Conservation (phyloP, 768 basidiomycete species). For the Hebeloma cylindrosporum region DNA sequence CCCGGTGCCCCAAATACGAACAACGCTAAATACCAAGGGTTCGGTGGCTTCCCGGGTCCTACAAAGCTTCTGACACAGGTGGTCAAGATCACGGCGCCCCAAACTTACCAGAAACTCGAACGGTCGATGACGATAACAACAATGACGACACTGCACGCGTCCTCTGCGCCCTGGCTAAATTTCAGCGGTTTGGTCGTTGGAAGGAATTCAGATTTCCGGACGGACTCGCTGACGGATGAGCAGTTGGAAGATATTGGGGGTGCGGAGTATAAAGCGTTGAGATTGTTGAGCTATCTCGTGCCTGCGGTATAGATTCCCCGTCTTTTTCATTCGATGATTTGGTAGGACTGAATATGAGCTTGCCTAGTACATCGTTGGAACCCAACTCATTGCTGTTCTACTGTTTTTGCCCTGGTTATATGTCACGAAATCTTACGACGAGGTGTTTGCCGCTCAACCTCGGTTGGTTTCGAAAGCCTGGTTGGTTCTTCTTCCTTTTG, state of each 20-base stretch:
- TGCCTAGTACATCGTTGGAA: constrained; percentile 60
- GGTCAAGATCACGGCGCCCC: constrained; percentile 43
- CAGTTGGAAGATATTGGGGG: constrained; percentile 75
- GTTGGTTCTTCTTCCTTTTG: constrained; percentile 28
- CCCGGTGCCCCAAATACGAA: constrained; percentile 10
- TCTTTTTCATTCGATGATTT: not conserved
- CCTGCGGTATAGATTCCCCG: constrained; percentile 33
- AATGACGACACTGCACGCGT: constrained; percentile 41
- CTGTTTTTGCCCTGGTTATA: constrained; percentile 64
- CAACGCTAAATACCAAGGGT: constrained; percentile 36
- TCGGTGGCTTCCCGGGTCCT: constrained; percentile 52
- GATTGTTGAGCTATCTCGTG: constrained; percentile 48
- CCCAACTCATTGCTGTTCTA: constrained; percentile 55
- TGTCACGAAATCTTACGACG: constrained; percentile 44
- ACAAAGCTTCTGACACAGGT: constrained; percentile 36
- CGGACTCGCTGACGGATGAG: constrained; percentile 57
- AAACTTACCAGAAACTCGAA: constrained; percentile 41
- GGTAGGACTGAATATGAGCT: constrained; percentile 21
- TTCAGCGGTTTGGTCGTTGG: constrained; percentile 49
- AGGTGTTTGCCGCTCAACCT: constrained; percentile 48
- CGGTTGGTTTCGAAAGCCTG: constrained; percentile 56
- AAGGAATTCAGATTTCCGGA: constrained; percentile 58
- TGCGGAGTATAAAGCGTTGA: constrained; percentile 69
- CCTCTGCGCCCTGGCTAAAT: constrained; percentile 37
- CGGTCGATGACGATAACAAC: constrained; percentile 54